Evolutionary conservation across 2,329 filamentous ascomycete species (phyloP).

Genomic region (Exserohilum turcica): DNA sequence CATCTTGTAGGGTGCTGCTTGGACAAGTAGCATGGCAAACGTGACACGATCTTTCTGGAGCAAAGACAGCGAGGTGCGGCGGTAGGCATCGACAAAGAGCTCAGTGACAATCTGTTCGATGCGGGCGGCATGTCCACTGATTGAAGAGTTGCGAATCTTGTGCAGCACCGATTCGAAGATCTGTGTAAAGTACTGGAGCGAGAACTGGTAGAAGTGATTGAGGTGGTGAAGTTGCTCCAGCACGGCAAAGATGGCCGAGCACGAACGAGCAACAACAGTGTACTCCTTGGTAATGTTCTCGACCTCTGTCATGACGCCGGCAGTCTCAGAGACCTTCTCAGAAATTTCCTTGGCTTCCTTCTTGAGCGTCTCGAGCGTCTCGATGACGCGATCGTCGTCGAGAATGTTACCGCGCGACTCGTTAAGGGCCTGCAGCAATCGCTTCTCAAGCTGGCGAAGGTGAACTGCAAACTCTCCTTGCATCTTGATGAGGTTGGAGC

Average conservation of each 20-base stretch:
- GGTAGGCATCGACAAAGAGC: conserved; percentile 88
- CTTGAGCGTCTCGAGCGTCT: conserved; percentile 96
- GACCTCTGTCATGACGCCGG: conserved; percentile 97
- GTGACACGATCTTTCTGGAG: conserved; percentile 94
- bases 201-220: conserved; percentile 99
- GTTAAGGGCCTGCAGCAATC: conserved; percentile 90
- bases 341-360: conserved; percentile 97
- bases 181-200: conserved; percentile 94
- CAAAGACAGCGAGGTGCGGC: conserved; percentile 88
- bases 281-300: conserved; percentile 95
- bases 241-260: conserved; percentile 96
- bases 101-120: conserved; percentile 90
- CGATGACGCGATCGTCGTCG: conserved; percentile 97
- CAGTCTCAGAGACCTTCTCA: conserved; percentile 92
- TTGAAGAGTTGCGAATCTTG: conserved; percentile 73
- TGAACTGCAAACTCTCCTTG: conserved; percentile 99
- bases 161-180: conserved; percentile 94
- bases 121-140: conserved; percentile 76
- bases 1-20: conserved; percentile 95
- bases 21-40: conserved; percentile 90
- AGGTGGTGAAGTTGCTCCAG: conserved; percentile 96
- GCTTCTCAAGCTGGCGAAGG: conserved; percentile 91
- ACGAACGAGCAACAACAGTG: conserved; percentile 88
- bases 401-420: conserved; percentile 97
- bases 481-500: conserved; percentile 96